Base-by-base conservation (phyloP, 805 yeast genomes). In the Scheffersomyces ergatensis region DNA sequence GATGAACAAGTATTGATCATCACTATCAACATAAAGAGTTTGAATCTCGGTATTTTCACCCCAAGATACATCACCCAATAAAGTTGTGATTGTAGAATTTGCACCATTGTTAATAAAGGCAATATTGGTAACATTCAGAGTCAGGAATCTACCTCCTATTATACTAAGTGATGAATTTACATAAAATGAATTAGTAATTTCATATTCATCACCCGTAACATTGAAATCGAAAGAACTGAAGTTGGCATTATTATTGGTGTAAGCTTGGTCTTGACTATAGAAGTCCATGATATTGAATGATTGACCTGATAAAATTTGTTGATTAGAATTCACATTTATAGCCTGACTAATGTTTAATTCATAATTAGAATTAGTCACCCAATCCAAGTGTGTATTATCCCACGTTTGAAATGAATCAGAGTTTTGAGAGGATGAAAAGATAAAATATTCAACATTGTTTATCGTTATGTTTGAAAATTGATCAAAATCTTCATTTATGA, bases 131-230 rank as follows among this genome's bases (percentile, higher is more conserved):
- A 51, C 49, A 44, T 20, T 47, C 33, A 6, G 39, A 34, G 6
- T 68, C 7, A 52, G 55, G 51, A 83, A 81, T 3, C 63, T 58
- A 16, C 92, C 93, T 7, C 86, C 89, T 36, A 85, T 60, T 0
- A 77, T 74, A 31, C 81, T 63, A 9, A 73, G 45, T 0, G 81
- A 56, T 11, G 65, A 64, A 54, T 85, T 83, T 24, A 77, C 55
- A 40, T 68, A 74, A 37, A 58, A 57, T 1, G 79, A 74, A 2
- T 67, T 43, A 19, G 53, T 36, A 14, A 66, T 56, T 13, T 40
- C 36, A 21, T 36, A 38, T 3, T 44, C 16, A 36, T 37, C 55
- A 3, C 46, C 49, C n/a, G 53, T 46, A 5, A 66, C 44, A 5
- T 50, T 39, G 30, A 66, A 42, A 30, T 58, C 53, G 36, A 53